Evolutionary conservation across 2,329 filamentous ascomycete genomes (phyloP), one percentile per base, ranked within the genome.

Genomic region (Ophioceras dolichostomum): DNA sequence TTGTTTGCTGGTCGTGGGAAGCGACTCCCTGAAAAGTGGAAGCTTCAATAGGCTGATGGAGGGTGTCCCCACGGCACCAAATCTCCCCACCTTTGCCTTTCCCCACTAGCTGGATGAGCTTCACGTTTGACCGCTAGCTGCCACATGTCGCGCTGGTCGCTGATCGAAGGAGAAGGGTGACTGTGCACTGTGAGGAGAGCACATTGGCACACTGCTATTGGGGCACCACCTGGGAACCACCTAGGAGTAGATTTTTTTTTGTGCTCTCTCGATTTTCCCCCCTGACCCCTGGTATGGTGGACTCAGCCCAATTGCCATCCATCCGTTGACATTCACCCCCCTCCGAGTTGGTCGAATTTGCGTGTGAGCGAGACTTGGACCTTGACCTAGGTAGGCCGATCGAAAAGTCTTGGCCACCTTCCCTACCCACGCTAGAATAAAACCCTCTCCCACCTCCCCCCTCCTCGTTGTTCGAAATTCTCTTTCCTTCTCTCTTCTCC

Each of bases 331-430:
- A n/a, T n/a, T n/a, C 12, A 13, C 30, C 30, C 30, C n/a, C 12
- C 29, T 4, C 29, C 16, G 16, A 18, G 7, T 18, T 32, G 20
- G 30, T 32, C 30, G 20, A 32, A 32, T 18, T 32, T 32, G 14
- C 14, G 30, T 31, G n/a, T n/a, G n/a, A n/a, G 24, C 29, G 29
- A 32, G 14, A 17, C 4, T 9, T 17, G n/a, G 10, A 18, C 20
- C 16, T 18, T 18, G 30, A 12, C 17, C 20, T 18, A 18, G 5
- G 14, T 32, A 17, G 29, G 29, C n/a, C 19, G 13, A 10, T 13
- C n/a, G n/a, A 31, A 18, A 16, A 22, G 36, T 33, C 29, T 32
- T 32, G 29, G 16, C 29, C n/a, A n/a, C n/a, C n/a, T n/a, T n/a
- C n/a, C n/a, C n/a, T n/a, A n/a, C n/a, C n/a, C n/a, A n/a, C n/a